Evolutionary conservation across 2,329 filamentous ascomycete species (phyloP).

Genomic region (Claviceps purpurea): DNA sequence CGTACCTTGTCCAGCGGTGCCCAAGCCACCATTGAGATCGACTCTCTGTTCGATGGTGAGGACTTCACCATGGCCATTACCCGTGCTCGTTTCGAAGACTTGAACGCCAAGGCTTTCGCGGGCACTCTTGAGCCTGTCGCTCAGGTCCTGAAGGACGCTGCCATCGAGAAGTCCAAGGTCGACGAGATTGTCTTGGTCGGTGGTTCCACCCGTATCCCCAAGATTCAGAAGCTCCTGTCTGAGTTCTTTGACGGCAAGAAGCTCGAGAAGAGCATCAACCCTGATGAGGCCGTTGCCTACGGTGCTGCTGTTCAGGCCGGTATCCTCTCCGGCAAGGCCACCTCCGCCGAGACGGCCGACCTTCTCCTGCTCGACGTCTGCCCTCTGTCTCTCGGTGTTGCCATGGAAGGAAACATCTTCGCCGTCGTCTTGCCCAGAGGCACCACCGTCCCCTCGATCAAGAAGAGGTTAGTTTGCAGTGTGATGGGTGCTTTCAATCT

Average conservation of each 20-base stretch:
- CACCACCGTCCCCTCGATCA: slow-evolving; percentile 46
- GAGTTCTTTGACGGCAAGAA: slow-evolving; percentile 99
- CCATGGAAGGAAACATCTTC: slow-evolving; percentile 99
- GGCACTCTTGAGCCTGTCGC: slow-evolving; percentile 91
- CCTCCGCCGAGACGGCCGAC: slow-evolving; percentile 84
- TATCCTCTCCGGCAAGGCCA: slow-evolving; percentile 97
- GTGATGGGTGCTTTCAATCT: neutral
- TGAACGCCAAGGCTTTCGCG: slow-evolving; percentile 90
- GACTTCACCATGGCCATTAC: slow-evolving; percentile 97
- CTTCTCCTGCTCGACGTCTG: slow-evolving; percentile 93
- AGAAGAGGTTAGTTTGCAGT: slow-evolving; percentile 43
- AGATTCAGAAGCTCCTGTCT: slow-evolving; percentile 96
- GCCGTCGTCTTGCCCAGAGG: slow-evolving; percentile 71
- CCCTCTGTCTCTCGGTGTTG: slow-evolving; percentile 92
- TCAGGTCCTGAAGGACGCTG: slow-evolving; percentile 90
- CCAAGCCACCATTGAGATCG: slow-evolving; percentile 95
- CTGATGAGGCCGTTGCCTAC: slow-evolving; percentile 97
- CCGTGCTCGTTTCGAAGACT: slow-evolving; percentile 96
- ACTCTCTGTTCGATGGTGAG: slow-evolving; percentile 95
- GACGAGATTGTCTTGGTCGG: slow-evolving; percentile 98
- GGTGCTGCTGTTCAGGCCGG: slow-evolving; percentile 97
- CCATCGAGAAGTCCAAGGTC: slow-evolving; percentile 76
- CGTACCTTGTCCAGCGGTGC: slow-evolving; percentile 94
- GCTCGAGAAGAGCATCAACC: slow-evolving; percentile 99
- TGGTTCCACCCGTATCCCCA: slow-evolving; percentile 96